These are phyloP conservation scores for Linnemannia elongata DNA, from an alignment of 192 early-diverging fungal genomes.

Conservation along the genomic window DNA sequence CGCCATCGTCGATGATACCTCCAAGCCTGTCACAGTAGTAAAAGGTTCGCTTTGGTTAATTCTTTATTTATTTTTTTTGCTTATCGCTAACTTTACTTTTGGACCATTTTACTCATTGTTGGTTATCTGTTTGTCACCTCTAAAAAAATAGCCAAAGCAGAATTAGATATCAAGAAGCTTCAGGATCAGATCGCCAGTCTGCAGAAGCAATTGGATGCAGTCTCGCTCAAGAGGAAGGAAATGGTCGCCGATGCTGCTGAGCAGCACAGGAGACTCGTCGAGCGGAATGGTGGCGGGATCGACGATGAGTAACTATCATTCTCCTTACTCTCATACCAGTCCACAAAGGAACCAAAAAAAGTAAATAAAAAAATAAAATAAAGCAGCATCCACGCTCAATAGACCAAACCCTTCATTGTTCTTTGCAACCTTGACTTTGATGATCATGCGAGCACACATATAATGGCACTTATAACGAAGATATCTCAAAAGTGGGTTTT, in stretches of 20 bases:
- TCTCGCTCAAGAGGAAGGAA: slow-evolving; percentile 43
- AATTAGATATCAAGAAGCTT: slow-evolving; percentile 38
- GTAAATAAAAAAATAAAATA: not conserved
- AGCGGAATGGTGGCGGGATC: slow-evolving; percentile 7
- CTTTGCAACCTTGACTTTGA: no score
- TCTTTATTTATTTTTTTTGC: no score
- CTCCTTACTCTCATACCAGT: no score
- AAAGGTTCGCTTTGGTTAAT: slow-evolving; percentile 15
- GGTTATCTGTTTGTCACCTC: not conserved
- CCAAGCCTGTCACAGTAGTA: slow-evolving; percentile 19
- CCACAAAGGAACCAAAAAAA: no score
- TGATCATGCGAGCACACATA: no score
- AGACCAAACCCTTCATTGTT: no score
- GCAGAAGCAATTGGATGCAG: slow-evolving; percentile 44
- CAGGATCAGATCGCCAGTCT: slow-evolving; percentile 50
- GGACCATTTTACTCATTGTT: not conserved
- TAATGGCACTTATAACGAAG: no score
- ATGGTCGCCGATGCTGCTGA: slow-evolving; percentile 50
- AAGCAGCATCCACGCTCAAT: no score
- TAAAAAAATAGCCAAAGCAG: slow-evolving; percentile 24
- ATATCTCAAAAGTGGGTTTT: not conserved
- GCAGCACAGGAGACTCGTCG: slow-evolving; percentile 30
- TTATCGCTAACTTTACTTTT: not conserved
- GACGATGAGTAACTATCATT: slow-evolving; percentile 13
- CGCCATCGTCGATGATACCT: slow-evolving; percentile 21